phyloP scores from a whole-genome alignment of 2,329 filamentous ascomycete genomes.

The Celoporthe dispersa region DNA sequence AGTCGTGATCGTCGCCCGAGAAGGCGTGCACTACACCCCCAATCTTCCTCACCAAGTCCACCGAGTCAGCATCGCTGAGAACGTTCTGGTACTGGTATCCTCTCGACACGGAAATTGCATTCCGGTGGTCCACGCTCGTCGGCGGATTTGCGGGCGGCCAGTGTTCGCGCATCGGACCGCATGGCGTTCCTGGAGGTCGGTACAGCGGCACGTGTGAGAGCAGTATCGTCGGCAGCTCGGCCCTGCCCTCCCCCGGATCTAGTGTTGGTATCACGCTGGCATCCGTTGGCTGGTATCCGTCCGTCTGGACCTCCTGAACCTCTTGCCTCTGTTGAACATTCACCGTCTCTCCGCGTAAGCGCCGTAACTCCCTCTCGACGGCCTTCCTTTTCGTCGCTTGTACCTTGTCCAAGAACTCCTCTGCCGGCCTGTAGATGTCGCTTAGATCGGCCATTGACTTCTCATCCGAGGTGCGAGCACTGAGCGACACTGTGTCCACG shows the following conservation, averaged over 20 bases:
- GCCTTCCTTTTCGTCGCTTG: constrained; percentile 68
- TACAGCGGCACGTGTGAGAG: constrained; percentile 92
- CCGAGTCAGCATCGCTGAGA: constrained; percentile 75
- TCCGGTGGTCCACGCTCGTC: constrained; percentile 67
- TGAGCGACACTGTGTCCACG: constrained; percentile 85
- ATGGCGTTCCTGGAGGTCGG: constrained; percentile 79
- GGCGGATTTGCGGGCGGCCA: constrained; percentile 74
- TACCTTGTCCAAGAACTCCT: constrained; percentile 75
- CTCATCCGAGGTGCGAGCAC: constrained; percentile 65
- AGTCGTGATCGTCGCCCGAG: constrained; percentile 97
- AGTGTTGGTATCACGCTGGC: constrained; percentile 45
- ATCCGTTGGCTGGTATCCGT: constrained; percentile 48
- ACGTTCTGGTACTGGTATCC: constrained; percentile 99
- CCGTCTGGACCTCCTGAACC: constrained; percentile 61
- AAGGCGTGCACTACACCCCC: constrained; percentile 87
- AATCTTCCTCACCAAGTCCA: constrained; percentile 74
- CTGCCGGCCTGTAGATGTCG: constrained; percentile 74
- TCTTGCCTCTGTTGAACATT: constrained; percentile 61
- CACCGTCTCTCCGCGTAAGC: constrained; percentile 63
- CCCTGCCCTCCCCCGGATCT: constrained; percentile 48
- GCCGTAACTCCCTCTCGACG: constrained; percentile 69
- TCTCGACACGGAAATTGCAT: constrained; percentile 74
- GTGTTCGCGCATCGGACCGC: constrained; percentile 83
- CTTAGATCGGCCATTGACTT: constrained; percentile 55
- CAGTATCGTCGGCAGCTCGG: constrained; percentile 82